Percentiles rank a stretch among this genome's conserved stretches.
These are phyloP conservation scores for Ensete ventricosum DNA, from an alignment of 176 grass and related monocot species.

Conservation along the genomic window DNA sequence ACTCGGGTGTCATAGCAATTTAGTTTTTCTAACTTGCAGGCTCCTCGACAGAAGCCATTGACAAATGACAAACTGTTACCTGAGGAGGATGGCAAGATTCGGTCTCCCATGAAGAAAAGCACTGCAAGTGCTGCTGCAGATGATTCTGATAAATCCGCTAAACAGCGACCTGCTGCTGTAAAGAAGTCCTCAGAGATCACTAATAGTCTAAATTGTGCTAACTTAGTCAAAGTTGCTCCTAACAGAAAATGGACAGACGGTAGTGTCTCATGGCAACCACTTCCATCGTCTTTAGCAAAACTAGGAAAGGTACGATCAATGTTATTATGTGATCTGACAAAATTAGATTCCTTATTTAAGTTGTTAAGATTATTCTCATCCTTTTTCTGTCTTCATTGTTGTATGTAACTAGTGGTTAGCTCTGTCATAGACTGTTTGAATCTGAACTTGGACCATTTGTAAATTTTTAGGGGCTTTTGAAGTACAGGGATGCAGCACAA, in stretches of 20 bases:
- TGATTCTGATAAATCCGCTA: conserved; percentile 37
- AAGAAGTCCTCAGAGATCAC: conserved; percentile 34
- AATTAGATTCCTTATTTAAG: conserved; percentile 1
- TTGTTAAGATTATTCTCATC: conserved; percentile 10
- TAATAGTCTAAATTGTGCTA: conserved; percentile 52
- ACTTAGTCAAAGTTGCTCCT: conserved; percentile 68
- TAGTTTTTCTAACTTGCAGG: conserved; percentile 30
- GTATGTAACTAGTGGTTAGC: neutral
- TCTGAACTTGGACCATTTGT: neutral
- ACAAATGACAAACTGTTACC: conserved; percentile 41
- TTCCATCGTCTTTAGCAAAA: conserved; percentile 65
- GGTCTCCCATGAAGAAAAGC: conserved; percentile 50
- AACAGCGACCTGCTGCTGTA: conserved; percentile 39
- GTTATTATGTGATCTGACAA: neutral
- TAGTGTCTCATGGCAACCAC: conserved; percentile 51
- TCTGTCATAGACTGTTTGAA: too few species aligned
- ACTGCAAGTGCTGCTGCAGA: conserved; percentile 33
- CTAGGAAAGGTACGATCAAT: conserved; percentile 65
- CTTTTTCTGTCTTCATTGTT: neutral
- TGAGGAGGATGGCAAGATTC: conserved; percentile 55
- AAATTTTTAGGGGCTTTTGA: conserved; percentile 59
- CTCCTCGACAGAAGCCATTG: conserved; percentile 39
- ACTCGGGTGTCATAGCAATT: conserved; percentile 11
- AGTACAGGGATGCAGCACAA: conserved; percentile 81
- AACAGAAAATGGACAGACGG: conserved; percentile 74